Percentiles rank a stretch among this genome's conserved stretches.
Evolutionary conservation across 2,329 filamentous ascomycete genomes (phyloP).

Genomic region (Colletotrichum sp.): DNA sequence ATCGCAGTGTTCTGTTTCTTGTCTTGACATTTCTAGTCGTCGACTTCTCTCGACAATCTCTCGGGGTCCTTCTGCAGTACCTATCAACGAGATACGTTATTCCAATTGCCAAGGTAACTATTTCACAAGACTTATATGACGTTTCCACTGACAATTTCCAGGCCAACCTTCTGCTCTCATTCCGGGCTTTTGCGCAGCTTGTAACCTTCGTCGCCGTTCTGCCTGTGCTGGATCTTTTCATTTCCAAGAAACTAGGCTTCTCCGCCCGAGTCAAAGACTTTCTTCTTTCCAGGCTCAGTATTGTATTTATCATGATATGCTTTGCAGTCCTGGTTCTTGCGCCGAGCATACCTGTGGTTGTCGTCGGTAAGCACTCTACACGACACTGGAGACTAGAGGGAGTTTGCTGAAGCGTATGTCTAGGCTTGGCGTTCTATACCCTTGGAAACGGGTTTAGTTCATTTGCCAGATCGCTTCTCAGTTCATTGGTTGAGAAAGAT

Average conservation of each 20-base stretch:
- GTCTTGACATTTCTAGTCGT: neutral
- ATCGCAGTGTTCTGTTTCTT: neutral
- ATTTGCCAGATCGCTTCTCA: neutral
- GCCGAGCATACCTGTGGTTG: neutral
- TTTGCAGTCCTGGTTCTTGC: neutral
- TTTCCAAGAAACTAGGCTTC: neutral
- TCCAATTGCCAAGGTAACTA: neutral
- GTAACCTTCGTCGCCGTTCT: neutral
- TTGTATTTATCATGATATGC: neutral
- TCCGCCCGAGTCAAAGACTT: neutral
- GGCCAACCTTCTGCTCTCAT: neutral
- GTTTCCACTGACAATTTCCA: neutral
- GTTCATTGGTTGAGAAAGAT: neutral
- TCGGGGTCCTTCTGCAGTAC: neutral
- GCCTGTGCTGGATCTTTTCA: neutral
- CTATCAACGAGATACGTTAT: neutral
- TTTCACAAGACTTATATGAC: neutral
- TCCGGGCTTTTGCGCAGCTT: neutral
- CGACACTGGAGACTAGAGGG: neutral
- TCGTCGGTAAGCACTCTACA: neutral
- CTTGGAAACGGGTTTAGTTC: neutral
- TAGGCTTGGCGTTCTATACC: neutral
- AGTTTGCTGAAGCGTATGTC: neutral
- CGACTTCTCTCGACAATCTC: neutral
- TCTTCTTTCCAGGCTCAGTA: neutral